Conservation (phyloP, 371 early-diverging fungal species). For the Mucor plumbeus region DNA sequence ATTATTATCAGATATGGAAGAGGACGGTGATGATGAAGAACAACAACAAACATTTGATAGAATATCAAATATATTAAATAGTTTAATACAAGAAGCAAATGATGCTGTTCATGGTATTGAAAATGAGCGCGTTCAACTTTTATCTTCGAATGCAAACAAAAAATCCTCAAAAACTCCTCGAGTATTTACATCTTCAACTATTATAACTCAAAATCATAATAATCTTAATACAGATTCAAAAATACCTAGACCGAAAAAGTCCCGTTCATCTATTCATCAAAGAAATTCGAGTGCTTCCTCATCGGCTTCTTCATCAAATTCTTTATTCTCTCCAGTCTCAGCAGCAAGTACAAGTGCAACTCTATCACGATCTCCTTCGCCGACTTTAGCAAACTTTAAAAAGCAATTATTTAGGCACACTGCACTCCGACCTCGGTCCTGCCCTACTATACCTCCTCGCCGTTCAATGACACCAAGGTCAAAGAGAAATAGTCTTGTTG, state of each 20-base stretch:
- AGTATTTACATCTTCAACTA: slow-evolving; percentile 12
- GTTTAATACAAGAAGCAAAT: slow-evolving; percentile 52
- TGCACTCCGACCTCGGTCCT: slow-evolving; percentile 18
- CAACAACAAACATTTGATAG: slow-evolving; percentile 47
- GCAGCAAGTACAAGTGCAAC: slow-evolving; percentile 22
- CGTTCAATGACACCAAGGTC: slow-evolving; percentile 12
- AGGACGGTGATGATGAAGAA: slow-evolving; percentile 32
- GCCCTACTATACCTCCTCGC: slow-evolving; percentile 18
- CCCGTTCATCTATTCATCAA: neutral
- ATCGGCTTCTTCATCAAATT: neutral
- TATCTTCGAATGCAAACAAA: slow-evolving; percentile 8
- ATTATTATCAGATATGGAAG: slow-evolving; percentile 37
- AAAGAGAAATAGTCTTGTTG: neutral
- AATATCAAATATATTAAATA: slow-evolving; percentile 46
- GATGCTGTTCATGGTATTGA: slow-evolving; percentile 48
- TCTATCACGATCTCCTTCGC: slow-evolving; percentile 27
- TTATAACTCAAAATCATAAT: neutral
- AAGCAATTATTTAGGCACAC: slow-evolving; percentile 19
- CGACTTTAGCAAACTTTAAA: slow-evolving; percentile 14
- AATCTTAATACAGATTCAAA: slow-evolving; percentile 16
- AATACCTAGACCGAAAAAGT: slow-evolving; percentile 38
- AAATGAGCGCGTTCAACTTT: slow-evolving; percentile 32
- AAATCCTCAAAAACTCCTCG: slow-evolving; percentile 15
- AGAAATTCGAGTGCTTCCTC: slow-evolving; percentile 14
- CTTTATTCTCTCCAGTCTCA: slow-evolving; percentile 22